phyloP scores from a whole-genome alignment of 805 yeast species.

The Millerozyma miso region DNA sequence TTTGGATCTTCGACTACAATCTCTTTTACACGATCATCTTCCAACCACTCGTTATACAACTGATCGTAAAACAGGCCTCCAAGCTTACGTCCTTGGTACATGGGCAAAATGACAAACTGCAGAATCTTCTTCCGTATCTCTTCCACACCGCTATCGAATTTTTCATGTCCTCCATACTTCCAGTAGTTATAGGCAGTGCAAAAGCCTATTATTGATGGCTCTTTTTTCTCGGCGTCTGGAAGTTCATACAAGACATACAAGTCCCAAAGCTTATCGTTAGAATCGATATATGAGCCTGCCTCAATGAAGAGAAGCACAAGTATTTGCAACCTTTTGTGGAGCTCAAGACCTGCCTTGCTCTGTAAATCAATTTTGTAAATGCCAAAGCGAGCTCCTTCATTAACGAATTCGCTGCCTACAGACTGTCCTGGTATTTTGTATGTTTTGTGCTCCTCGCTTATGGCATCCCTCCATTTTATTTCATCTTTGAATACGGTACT shows the following conservation, averaged over 20 bases:
- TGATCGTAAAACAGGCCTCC: conserved; percentile 65
- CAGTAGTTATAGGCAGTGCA: conserved; percentile 82
- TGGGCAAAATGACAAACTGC: conserved; percentile 83
- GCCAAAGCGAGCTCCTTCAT: conserved; percentile 39
- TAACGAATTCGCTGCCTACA: conserved; percentile 25
- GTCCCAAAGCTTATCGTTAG: conserved; percentile 75
- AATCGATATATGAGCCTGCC: conserved; percentile 87
- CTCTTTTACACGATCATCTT: conserved; percentile 53
- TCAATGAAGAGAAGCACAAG: conserved; percentile 83
- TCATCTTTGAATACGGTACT: conserved; percentile 62
- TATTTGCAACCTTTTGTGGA: conserved; percentile 71
- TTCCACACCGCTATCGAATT: conserved; percentile 43
- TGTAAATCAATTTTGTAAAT: conserved; percentile 49
- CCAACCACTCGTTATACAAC: conserved; percentile 52
- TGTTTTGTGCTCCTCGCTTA: conserved; percentile 43
- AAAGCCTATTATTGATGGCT: conserved; percentile 64
- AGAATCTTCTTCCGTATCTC: conserved; percentile 69
- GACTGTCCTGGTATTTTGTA: conserved; percentile 41
- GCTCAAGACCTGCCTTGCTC: conserved; percentile 40
- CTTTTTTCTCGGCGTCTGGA: conserved; percentile 11
- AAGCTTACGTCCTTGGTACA: conserved; percentile 67
- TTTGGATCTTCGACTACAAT: conserved; percentile 93
- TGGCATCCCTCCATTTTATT: conserved; percentile 56
- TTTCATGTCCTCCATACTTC: conserved; percentile 55
- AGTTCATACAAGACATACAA: conserved; percentile 49